Conservation (phyloP, 805 yeast genomes). For the Metschnikowia noctiluminum region DNA sequence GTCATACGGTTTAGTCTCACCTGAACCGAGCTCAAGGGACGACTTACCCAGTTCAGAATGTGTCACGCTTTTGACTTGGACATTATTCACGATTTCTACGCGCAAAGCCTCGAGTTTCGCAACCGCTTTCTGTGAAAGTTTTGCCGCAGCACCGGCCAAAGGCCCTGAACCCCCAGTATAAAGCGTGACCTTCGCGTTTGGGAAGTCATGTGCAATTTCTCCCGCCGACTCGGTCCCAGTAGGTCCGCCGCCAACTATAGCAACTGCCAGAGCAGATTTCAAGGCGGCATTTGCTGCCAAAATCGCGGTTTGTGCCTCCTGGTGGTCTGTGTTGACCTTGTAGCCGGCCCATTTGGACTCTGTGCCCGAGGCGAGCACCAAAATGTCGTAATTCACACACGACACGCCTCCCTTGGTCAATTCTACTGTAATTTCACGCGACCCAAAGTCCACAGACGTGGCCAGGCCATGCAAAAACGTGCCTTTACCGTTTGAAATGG, state of each 20-base stretch:
- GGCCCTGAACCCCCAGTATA: slow-evolving; percentile 19
- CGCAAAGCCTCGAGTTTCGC: slow-evolving; percentile 12
- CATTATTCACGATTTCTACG: slow-evolving; percentile 11
- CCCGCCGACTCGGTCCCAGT: slow-evolving; percentile 40
- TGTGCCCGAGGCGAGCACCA: slow-evolving; percentile 38
- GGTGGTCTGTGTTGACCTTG: slow-evolving; percentile 23
- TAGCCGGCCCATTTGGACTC: slow-evolving; percentile 20
- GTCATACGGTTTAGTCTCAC: slow-evolving; percentile 22
- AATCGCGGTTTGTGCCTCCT: slow-evolving; percentile 17
- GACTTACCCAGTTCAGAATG: not conserved
- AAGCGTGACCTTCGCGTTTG: slow-evolving; percentile 22
- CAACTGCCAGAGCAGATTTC: slow-evolving; percentile 25
- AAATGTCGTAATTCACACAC: slow-evolving; percentile 25
- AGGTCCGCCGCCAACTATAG: slow-evolving; percentile 37
- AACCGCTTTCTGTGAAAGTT: slow-evolving; percentile 6
- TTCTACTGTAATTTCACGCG: slow-evolving; percentile 17
- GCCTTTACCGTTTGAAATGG: slow-evolving; percentile 16
- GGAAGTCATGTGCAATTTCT: slow-evolving; percentile 27
- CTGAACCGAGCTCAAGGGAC: slow-evolving; percentile 19
- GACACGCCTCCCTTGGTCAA: slow-evolving; percentile 4
- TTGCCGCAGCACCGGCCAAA: slow-evolving; percentile 3
- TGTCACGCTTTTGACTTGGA: slow-evolving; percentile 13
- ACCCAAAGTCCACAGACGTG: slow-evolving; percentile 24
- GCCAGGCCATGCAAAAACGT: slow-evolving; percentile 27
- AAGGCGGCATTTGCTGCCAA: slow-evolving; percentile 16